Evolutionary conservation across 805 yeast species (phyloP).

Genomic region (Zygosaccharomyces gambellarensis): DNA sequence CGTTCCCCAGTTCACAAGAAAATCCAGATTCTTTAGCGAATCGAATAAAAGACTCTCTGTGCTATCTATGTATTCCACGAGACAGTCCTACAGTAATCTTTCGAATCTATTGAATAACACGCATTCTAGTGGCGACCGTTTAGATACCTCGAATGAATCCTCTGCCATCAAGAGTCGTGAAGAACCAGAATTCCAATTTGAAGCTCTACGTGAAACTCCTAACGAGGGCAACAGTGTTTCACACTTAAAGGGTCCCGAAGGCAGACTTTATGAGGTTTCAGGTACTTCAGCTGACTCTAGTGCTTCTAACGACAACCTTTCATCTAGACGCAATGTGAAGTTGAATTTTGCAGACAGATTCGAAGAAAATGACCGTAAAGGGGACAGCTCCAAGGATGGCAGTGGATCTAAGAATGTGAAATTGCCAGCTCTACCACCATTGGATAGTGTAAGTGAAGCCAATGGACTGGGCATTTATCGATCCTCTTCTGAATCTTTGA

Average conservation of each 20-base stretch:
- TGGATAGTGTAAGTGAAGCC: conserved; percentile 17
- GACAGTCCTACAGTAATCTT: conserved; percentile 57
- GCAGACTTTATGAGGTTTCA: conserved; percentile 25
- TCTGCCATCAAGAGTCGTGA: conserved; percentile 18
- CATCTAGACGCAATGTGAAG: conserved; percentile 26
- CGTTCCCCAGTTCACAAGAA: conserved; percentile 68
- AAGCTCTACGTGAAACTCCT: conserved; percentile 22
- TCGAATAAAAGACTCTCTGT: conserved; percentile 66
- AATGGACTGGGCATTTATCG: conserved; percentile 31
- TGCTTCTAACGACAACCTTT: background rate
- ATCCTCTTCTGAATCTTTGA: conserved; percentile 13
- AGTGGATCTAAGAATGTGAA: conserved; percentile 13
- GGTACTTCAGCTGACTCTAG: conserved; percentile 11
- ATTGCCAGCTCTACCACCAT: conserved; percentile 32
- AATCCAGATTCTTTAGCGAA: conserved; percentile 55
- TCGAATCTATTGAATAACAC: conserved; percentile 38
- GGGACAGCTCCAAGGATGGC: conserved; percentile 1
- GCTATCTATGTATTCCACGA: conserved; percentile 66
- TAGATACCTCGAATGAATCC: conserved; percentile 11
- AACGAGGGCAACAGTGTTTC: conserved; percentile 20
- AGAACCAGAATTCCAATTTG: conserved; percentile 31
- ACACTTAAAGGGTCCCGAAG: conserved; percentile 21
- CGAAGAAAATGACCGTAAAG: conserved; percentile 8
- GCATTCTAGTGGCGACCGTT: conserved; percentile 6
- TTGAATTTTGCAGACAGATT: conserved; percentile 40